phyloP scores from a whole-genome alignment of 179 eudicot species.

The Beta corolliflora region DNA sequence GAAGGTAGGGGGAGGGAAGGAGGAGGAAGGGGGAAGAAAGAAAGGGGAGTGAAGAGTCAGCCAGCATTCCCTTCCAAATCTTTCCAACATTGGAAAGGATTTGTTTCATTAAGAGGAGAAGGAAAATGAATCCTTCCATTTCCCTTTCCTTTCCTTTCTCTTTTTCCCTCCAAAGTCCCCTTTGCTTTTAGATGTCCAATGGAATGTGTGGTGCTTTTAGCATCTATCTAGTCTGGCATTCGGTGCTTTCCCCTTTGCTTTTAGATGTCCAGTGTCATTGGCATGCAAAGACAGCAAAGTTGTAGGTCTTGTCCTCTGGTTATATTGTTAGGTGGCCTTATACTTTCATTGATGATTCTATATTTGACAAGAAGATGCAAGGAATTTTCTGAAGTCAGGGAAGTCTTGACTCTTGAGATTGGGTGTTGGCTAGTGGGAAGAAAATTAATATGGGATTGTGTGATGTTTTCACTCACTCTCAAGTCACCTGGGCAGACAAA shows the following conservation, averaged over 20 bases:
- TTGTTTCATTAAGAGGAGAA: too few species aligned
- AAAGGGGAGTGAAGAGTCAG: too few species aligned
- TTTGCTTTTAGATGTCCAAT: neutral
- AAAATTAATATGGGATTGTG: neutral
- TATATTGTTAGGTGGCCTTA: neutral
- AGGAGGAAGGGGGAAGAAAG: too few species aligned
- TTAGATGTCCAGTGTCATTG: conserved; percentile 1
- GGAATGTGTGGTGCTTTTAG: neutral
- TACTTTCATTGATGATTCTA: neutral
- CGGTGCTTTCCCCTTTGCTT: neutral
- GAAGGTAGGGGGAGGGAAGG: too few species aligned
- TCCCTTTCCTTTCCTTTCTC: too few species aligned
- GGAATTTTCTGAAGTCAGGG: neutral
- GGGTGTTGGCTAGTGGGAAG: neutral
- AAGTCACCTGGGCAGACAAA: too few species aligned
- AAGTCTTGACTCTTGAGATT: neutral
- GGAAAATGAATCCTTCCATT: too few species aligned
- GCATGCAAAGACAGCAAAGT: too few species aligned
- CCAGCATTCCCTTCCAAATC: too few species aligned
- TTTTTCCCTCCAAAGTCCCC: too few species aligned
- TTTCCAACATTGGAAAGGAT: too few species aligned
- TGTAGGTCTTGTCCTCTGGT: neutral
- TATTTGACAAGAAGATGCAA: neutral
- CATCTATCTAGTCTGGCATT: neutral
- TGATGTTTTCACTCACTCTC: too few species aligned